phyloP scores from a whole-genome alignment of 371 early-diverging fungal genomes.

The Rhizomucor pusillus region DNA sequence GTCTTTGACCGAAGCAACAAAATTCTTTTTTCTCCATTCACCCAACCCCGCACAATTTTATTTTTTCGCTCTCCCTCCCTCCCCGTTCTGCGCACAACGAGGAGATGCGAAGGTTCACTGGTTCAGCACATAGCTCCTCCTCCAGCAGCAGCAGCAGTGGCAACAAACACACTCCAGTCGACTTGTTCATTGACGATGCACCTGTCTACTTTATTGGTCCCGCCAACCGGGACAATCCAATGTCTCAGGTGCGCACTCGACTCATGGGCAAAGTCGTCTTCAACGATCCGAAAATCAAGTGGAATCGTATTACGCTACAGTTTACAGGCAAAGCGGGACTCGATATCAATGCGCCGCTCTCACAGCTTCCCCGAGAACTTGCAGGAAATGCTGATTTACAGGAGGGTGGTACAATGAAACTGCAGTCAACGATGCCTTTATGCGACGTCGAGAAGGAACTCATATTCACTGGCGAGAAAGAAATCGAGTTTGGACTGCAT shows the following conservation, averaged over 20 bases:
- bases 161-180: conserved; percentile 20
- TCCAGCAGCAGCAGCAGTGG: background rate
- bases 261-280: conserved; percentile 40
- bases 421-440: conserved; percentile 32
- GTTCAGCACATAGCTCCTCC: too few relatives aligned
- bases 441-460: conserved; percentile 50
- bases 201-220: conserved; percentile 48
- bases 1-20: too few relatives aligned
- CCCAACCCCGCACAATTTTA: too few relatives aligned
- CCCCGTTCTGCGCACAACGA: too few relatives aligned
- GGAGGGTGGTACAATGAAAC: conserved; percentile 18
- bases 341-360: conserved; percentile 27
- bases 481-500: conserved; percentile 47
- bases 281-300: conserved; percentile 42
- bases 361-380: conserved; percentile 8
- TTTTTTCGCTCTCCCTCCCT: too few relatives aligned
- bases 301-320: conserved; percentile 47
- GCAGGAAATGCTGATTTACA: conserved; percentile 6
- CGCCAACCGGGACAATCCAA: conserved; percentile 40
- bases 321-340: conserved; percentile 40
- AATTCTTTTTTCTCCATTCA: too few relatives aligned
- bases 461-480: conserved; percentile 38
- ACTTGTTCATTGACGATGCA: conserved; percentile 19
- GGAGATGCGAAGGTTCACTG: conserved; percentile 7
- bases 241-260: conserved; percentile 39